Conservation (phyloP, 1,284 basidiomycete species). For the Moesziomyces aphidis region DNA sequence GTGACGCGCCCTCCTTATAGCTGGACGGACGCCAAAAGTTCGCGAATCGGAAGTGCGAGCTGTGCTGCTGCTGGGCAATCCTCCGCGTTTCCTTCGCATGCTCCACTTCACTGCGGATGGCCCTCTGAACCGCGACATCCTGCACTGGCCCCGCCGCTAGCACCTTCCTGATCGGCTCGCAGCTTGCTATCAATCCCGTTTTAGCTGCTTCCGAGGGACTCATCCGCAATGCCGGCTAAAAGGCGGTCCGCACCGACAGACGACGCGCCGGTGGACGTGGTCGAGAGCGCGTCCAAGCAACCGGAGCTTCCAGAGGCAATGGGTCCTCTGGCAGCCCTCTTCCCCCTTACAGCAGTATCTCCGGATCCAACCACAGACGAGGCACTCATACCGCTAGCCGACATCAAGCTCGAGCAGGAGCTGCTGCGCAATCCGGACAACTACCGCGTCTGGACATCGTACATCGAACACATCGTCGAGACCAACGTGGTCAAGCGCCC, state of each 20-base stretch:
- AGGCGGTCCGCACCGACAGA: slow-evolving; percentile 16
- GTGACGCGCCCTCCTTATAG: background rate
- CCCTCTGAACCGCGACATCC: no score
- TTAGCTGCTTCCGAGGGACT: no score
- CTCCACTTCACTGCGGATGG: slow-evolving; percentile 1
- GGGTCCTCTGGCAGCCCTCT: slow-evolving; percentile 64
- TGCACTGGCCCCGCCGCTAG: no score
- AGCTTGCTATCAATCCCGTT: no score
- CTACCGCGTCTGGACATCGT: slow-evolving; percentile 89
- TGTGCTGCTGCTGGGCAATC: background rate
- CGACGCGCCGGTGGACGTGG: slow-evolving; percentile 6
- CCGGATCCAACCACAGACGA: slow-evolving; percentile 84
- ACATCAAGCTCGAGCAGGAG: slow-evolving; percentile 92
- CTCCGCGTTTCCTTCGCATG: background rate
- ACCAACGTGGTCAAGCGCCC: slow-evolving; percentile 70
- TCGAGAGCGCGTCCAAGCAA: slow-evolving; percentile 1
- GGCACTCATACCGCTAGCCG: slow-evolving; percentile 79
- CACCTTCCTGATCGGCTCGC: no score
- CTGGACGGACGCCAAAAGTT: slow-evolving; percentile 7
- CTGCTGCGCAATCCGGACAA: slow-evolving; percentile 91
- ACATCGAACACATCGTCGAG: slow-evolving; percentile 83
- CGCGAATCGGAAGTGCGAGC: slow-evolving; percentile 34
- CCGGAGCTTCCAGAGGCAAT: slow-evolving; percentile 22
- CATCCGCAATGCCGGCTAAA: slow-evolving; percentile 23
- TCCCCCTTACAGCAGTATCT: slow-evolving; percentile 85